Evolutionary conservation across 2,329 filamentous ascomycete genomes (phyloP), one percentile per base, ranked within the genome.

Genomic region (Aspergillus sp.): DNA sequence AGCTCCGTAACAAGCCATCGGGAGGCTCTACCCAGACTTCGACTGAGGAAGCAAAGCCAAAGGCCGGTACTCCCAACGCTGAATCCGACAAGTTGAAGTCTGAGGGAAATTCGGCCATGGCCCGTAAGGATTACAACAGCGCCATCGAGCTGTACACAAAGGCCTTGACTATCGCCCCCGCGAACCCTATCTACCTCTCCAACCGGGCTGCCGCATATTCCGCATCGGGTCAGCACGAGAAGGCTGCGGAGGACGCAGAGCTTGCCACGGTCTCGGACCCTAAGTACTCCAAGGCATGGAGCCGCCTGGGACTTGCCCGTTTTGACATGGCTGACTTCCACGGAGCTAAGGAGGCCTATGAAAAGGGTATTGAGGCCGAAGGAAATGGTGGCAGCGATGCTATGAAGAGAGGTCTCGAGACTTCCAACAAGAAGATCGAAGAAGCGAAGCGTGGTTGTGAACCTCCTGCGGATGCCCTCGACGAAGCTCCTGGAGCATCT

Each of bases 331-430:
- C 90, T 30, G 91, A 98, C 62, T 85, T 89, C 44, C 84, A 85
- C 70, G 93, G 89, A 39, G 85, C 87, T 51, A 95, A 96, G 85
- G 90, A 97, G 59, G 93, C 93, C 12, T 98, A 98, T 71, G 75
- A 85, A 69, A 81, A 88, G 66, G 93, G 93, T 42, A 97, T 98
- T 62, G 88, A 95, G 65, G 81, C 89, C 52, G 93, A 98, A 70
- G 91, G 93, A 40, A 93, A 83, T 62, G 93, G 93, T 42, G 93
- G 93, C 49, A 94, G 88, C 56, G 90, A 97, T 11, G 90, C 91
- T 48, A 97, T 97, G 93, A 91, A 90, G 77, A 94, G 91, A 72
- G 93, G 93, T 13, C 93, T 81, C 64, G 90, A 97, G 79, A 97
- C 93, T 11, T 91, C 90, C 42, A 93, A 87, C 78, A 83, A 82